A percentile compares a stretch with the other conserved stretches of the same genome.
Conservation (phyloP, 2,329 filamentous ascomycete genomes). For the Chrysoporthe deuterocubensis region DNA sequence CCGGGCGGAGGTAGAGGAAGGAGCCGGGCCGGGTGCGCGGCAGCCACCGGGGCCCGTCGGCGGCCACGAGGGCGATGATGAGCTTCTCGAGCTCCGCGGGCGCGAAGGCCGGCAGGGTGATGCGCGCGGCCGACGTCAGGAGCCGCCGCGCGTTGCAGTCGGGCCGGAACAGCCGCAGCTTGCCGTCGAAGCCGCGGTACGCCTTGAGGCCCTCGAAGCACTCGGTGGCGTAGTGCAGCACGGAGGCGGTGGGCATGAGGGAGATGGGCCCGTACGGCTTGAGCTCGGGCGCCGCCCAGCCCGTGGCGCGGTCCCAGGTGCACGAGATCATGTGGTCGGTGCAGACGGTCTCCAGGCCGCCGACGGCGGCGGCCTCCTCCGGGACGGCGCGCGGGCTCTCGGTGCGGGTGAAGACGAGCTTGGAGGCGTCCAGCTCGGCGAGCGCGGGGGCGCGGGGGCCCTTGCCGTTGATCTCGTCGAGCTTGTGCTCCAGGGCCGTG, state of each 20-base stretch:
- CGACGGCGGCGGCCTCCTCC: constrained; percentile 50
- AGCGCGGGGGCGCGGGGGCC: constrained; percentile 49
- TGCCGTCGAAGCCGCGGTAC: constrained; percentile 78
- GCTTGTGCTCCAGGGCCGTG: constrained; percentile 55
- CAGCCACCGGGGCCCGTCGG: constrained; percentile 80
- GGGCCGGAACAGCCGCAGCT: constrained; percentile 78
- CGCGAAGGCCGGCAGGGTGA: constrained; percentile 76
- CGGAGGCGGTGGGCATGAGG: constrained; percentile 79
- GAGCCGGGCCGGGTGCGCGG: constrained; percentile 68
- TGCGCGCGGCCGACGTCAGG: constrained; percentile 63
- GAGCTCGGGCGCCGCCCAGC: constrained; percentile 76
- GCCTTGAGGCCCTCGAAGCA: constrained; percentile 87
- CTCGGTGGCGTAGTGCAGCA: constrained; percentile 87
- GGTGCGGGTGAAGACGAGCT: constrained; percentile 59
- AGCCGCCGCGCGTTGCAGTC: constrained; percentile 72
- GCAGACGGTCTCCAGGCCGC: constrained; percentile 59
- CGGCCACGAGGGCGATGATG: constrained; percentile 70
- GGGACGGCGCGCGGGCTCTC: constrained; percentile 57
- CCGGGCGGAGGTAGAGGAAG: constrained; percentile 85
- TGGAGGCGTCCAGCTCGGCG: constrained; percentile 66
- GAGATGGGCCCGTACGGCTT: constrained; percentile 77
- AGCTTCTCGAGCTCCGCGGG: constrained; percentile 74
- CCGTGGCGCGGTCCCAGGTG: constrained; percentile 65
- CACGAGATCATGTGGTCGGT: constrained; percentile 87
- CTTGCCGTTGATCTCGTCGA: constrained; percentile 39